Evolutionary conservation across 2,329 filamentous ascomycete genomes (phyloP), one percentile per base, ranked within the genome.

Genomic region (Epichloe amarillans): DNA sequence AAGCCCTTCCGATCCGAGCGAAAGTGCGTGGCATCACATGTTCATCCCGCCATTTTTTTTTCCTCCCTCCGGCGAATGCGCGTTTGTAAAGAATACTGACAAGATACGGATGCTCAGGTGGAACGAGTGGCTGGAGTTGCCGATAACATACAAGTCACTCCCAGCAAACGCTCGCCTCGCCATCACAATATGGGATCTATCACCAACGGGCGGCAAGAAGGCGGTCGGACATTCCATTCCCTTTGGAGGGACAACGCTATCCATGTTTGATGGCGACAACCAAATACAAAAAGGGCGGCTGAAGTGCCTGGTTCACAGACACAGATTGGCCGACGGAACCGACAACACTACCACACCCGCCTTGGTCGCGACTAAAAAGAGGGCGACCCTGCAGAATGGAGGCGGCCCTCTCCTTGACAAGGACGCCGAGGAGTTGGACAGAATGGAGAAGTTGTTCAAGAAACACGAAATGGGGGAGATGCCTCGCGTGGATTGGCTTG

Each of bases 381-480:
- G 70, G 49, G 72, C 76, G 47, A 73, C 73, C 30, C 68, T 71
- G 2, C 74, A 69, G 51, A 76, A 73, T 40, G 72, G 71, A 5
- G 69, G 70, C 1, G 67, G 74, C 1, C 70, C 74, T 2, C 64
- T 71, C 0, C 70, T 79, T n/a, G 81, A 86, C 52, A 84, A 84
- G 58, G 82, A 94, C 53, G 71, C 71, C n/a, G 82, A 88, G 49
- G 93, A 98, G 66, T 76, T 96, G 54, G 89, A 96, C 60, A 77
- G 93, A 17, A 77, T 98, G 58, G 90, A 97, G 62, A 84, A 82
- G 50, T 68, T 97, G 21, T 86, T 98, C 64, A 98, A 98, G 69
- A 95, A 95, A 68, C 93, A 97, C 62, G 94, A 98, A 64, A 94
- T 96, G 85, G 90, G 90, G 89, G 93, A 98, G 64, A 91, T 98